These are phyloP conservation scores for Venturiaceae sp. DNA, from an alignment of 2,329 filamentous ascomycete genomes.

Conservation along the genomic window DNA sequence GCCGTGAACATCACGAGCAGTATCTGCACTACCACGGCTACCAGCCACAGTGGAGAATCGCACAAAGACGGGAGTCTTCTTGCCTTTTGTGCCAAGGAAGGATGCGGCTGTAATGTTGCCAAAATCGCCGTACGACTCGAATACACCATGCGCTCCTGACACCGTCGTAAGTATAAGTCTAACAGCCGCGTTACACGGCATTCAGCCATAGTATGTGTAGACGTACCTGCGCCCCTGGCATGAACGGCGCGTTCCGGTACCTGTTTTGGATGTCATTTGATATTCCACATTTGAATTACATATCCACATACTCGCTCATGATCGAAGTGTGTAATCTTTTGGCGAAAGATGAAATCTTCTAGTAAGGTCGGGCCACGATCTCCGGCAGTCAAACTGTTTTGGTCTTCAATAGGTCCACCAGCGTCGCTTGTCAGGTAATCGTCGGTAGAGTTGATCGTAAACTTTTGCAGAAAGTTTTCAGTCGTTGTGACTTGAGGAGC, in stretches of 20 bases:
- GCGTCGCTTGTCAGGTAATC: conserved; percentile 49
- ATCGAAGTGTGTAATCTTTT: conserved; percentile 63
- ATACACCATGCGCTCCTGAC: conserved; percentile 55
- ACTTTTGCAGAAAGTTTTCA: conserved; percentile 2
- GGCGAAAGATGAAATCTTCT: conserved; percentile 63
- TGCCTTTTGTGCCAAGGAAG: conserved; percentile 48
- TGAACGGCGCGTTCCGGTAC: conserved; percentile 59
- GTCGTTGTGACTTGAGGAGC: not conserved
- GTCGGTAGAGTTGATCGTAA: conserved; percentile 22
- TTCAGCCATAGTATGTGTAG: not conserved
- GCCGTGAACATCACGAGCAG: conserved; percentile 62
- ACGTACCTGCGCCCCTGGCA: conserved; percentile 50
- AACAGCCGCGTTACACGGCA: not conserved
- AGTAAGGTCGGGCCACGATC: conserved; percentile 57
- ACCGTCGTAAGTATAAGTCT: not conserved
- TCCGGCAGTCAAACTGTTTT: conserved; percentile 57
- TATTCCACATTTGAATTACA: not conserved
- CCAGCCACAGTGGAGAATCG: conserved; percentile 68
- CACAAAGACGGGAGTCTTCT: conserved; percentile 56
- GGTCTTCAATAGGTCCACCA: conserved; percentile 58
- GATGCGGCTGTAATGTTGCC: conserved; percentile 60
- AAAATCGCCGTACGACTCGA: conserved; percentile 56
- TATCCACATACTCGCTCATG: conserved; percentile 51
- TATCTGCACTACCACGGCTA: conserved; percentile 58
- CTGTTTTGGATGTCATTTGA: conserved; percentile 16